Evolutionary conservation across 768 basidiomycete species (phyloP), one percentile per base, ranked within the genome.

Genomic region (Calocera cornea): DNA sequence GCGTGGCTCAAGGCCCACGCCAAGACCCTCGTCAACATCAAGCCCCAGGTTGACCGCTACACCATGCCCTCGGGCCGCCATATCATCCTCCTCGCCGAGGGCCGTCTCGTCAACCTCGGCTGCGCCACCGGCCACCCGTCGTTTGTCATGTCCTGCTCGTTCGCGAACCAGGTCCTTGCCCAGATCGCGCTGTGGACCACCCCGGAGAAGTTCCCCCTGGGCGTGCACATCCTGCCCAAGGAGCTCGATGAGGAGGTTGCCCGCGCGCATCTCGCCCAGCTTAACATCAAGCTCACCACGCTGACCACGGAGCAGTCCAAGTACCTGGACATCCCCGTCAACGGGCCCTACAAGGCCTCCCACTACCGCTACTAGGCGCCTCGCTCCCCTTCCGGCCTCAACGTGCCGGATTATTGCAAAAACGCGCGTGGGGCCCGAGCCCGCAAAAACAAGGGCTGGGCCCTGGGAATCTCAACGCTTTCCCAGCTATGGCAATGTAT

Each of bases 141-240:
- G 49, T 97, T 95, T 79, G 97, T 99, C 80, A 99, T 99, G 97
- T 98, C 95, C 19, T 98, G 95, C 83, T 99, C 97, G 47, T 99
- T 99, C 83, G 80, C 92, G 76, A 99, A 99, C 85, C 97, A 99
- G 80, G 91, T 94, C 70, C 84, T 99, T 73, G 95, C 95, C 34
- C 95, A 97, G 80, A 97, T 99, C 75, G 95, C 93, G 27, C 87
- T 99, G 76, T 99, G 93, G 93, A 95, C 91, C 49, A 90, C 86
- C 71, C 86, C 88, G 36, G 87, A 87, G 78, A 87, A 88, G 76
- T 98, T 97, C 86, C 89, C 90, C 64, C 84, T 98, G 73, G 97
- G 97, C 70, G 95, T 98, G 34, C 95, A 99, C 74, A 95, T 98
- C 80, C 83, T 99, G 64, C 97, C 95, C 71, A 99, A 99, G 83